phyloP scores from a whole-genome alignment of 768 basidiomycete genomes.

The Russula virescens region DNA sequence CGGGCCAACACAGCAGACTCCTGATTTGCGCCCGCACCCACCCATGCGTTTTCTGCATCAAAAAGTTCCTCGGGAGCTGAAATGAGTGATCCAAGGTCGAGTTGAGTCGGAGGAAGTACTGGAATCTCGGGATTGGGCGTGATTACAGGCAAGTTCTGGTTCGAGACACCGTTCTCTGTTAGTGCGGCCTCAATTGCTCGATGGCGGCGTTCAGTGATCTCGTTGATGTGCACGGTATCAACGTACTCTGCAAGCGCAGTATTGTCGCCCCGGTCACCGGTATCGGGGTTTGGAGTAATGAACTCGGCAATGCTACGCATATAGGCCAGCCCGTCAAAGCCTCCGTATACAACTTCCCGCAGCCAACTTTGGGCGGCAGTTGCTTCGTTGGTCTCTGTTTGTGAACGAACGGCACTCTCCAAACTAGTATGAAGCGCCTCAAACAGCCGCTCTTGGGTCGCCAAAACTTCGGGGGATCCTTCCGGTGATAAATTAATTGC shows the following conservation, averaged over 20 bases:
- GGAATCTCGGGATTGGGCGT: neutral
- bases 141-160: neutral
- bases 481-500: slow-evolving; percentile 24
- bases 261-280: neutral
- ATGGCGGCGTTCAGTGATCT: slow-evolving; percentile 20
- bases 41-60: slow-evolving; percentile 35
- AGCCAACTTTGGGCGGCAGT: slow-evolving; percentile 61
- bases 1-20: slow-evolving; percentile 46
- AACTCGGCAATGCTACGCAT: slow-evolving; percentile 74
- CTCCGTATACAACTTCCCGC: slow-evolving; percentile 72
- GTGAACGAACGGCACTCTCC: slow-evolving; percentile 15
- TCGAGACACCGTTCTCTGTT: neutral
- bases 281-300: slow-evolving; percentile 30
- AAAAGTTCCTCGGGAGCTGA: slow-evolving; percentile 39
- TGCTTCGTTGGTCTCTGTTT: slow-evolving; percentile 28
- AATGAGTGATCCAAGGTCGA: slow-evolving; percentile 43
- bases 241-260: slow-evolving; percentile 11
- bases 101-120: slow-evolving; percentile 1
- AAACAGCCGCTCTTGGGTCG: slow-evolving; percentile 31
- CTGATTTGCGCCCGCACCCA: slow-evolving; percentile 29
- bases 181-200: slow-evolving; percentile 10
- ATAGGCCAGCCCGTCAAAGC: slow-evolving; percentile 71
- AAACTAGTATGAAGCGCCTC: slow-evolving; percentile 25
- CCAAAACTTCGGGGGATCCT: slow-evolving; percentile 24
- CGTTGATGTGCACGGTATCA: slow-evolving; percentile 14